These are phyloP conservation scores for Bruguiera gymnorhiza DNA, from an alignment of 345 rosid genomes.

Conservation along the genomic window DNA sequence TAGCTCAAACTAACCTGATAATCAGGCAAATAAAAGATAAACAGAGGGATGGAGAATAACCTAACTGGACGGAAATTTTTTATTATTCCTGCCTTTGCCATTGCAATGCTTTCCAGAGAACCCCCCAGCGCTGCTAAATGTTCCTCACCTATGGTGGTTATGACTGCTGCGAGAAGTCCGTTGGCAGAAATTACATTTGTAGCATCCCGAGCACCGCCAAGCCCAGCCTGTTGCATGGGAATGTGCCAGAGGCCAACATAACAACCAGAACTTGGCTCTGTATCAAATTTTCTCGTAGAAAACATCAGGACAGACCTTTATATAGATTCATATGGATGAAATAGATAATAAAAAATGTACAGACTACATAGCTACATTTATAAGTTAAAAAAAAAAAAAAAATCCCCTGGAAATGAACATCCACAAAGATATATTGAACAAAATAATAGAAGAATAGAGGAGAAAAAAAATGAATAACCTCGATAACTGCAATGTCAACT, in stretches of 20 bases:
- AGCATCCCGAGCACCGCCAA: constrained; percentile 94
- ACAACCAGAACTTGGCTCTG: background rate
- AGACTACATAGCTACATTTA: background rate
- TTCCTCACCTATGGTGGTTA: constrained; percentile 82
- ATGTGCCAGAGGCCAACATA: background rate
- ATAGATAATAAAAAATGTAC: background rate
- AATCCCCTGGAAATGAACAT: background rate
- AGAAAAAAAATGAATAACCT: constrained; percentile 35
- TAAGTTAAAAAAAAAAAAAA: background rate
- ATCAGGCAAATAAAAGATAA: background rate
- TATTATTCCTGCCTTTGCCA: constrained; percentile 84
- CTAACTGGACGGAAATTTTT: constrained; percentile 78
- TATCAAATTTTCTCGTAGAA: background rate
- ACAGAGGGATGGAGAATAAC: constrained; percentile 37
- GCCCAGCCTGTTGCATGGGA: constrained; percentile 55
- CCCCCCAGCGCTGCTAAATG: constrained; percentile 86
- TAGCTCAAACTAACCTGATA: background rate
- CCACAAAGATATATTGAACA: background rate
- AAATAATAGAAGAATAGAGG: background rate
- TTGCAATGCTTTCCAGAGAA: constrained; percentile 78
- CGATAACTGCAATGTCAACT: constrained; percentile 77
- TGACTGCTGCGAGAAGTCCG: constrained; percentile 61
- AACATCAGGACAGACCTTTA: background rate
- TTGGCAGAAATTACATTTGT: constrained; percentile 64
- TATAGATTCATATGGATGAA: background rate